Conservation (phyloP, 495 filamentous ascomycete genomes). For the Lentithecium fluviatile region DNA sequence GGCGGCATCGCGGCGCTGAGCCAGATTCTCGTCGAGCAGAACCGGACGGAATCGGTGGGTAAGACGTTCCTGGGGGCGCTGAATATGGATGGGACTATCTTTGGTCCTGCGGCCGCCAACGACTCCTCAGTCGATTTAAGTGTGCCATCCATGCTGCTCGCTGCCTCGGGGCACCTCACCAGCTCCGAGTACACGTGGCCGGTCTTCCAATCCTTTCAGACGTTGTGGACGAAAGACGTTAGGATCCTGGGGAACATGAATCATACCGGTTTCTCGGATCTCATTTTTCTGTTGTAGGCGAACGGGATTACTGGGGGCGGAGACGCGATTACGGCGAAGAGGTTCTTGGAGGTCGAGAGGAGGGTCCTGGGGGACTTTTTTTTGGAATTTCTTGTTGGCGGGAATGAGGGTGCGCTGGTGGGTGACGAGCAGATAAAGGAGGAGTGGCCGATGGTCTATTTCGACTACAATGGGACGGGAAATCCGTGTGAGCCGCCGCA, state of each 20-base stretch:
- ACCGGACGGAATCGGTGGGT: not conserved
- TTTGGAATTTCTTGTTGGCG: not conserved
- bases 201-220: not conserved
- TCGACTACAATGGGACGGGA: not conserved
- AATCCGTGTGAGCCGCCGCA: not conserved
- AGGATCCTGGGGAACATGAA: not conserved
- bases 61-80: slow-evolving; percentile 45
- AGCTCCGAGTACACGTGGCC: not conserved
- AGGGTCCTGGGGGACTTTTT: slow-evolving; percentile 8
- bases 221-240: not conserved
- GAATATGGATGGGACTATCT: slow-evolving; percentile 47
- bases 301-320: not conserved
- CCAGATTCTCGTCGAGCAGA: slow-evolving; percentile 38
- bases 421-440: not conserved
- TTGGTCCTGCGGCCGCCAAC: not conserved
- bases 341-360: slow-evolving; percentile 12
- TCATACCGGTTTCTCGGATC: slow-evolving; percentile 19
- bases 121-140: not conserved
- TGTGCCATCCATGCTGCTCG: not conserved
- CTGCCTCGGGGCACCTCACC: not conserved
- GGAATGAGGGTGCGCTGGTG: not conserved
- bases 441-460: slow-evolving; percentile 6
- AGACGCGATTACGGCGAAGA: not conserved
- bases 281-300: slow-evolving; percentile 1
- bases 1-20: slow-evolving; percentile 52